Percentiles rank a stretch among this genome's conserved stretches.
Evolutionary conservation across 768 basidiomycete genomes (phyloP).

Genomic region (Calocera viscosa): DNA sequence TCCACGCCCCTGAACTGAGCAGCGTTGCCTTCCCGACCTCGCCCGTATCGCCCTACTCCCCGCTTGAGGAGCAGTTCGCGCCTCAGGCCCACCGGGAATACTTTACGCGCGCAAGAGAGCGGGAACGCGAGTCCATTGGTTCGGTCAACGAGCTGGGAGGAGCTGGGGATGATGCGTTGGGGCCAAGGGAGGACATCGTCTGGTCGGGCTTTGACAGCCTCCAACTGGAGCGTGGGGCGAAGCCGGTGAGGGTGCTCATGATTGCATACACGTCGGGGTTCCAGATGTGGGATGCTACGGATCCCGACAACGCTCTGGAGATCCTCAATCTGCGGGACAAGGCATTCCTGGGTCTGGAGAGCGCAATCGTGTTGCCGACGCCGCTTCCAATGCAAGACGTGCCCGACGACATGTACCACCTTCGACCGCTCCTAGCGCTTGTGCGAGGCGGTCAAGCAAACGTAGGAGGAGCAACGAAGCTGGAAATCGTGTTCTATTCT

Average conservation of each 20-base stretch:
- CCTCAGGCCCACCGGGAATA: constrained; percentile 1
- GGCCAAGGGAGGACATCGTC: background rate
- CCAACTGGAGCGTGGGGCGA: background rate
- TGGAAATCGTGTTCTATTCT: background rate
- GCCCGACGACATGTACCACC: background rate
- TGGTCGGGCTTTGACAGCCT: constrained; percentile 2
- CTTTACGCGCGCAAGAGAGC: background rate
- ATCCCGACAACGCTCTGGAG: background rate
- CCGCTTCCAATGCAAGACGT: background rate
- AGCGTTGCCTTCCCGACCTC: background rate
- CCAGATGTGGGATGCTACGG: background rate
- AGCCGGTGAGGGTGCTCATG: background rate
- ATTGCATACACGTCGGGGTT: background rate
- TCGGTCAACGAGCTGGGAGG: background rate
- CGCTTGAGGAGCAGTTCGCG: background rate
- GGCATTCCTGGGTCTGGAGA: background rate
- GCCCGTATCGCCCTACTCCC: background rate
- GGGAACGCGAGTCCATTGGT: background rate
- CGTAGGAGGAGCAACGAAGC: background rate
- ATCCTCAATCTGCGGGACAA: background rate
- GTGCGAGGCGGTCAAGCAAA: background rate
- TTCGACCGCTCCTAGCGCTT: background rate
- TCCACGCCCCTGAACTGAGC: constrained; percentile 1
- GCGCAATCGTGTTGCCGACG: background rate
- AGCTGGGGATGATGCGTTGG: background rate